Base-by-base conservation (phyloP, 352 stramenopile genomes). In the Aphanomyces cochlioides region DNA sequence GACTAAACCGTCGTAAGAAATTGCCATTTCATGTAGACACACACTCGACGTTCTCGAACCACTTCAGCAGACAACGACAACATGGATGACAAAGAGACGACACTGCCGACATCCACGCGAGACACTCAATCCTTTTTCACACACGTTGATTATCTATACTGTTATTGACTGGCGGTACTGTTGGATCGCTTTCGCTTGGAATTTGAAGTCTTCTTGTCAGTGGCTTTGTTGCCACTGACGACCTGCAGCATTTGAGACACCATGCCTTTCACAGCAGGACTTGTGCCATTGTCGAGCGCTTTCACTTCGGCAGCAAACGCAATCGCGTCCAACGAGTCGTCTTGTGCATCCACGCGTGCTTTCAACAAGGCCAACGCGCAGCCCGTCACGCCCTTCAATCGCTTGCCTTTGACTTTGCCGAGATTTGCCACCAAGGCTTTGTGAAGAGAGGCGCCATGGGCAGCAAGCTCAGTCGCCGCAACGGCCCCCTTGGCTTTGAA, bases 181-280 rank as follows among this genome's bases (percentile, higher is more conserved):
- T 48, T 68, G 12, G 72, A 64, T 48, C 77, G 82, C 74, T 88
- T 87, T 66, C 79, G 82, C 75, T 88, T 90, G 77, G 85, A 89
- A 65, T 79, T 74, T 45, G 67, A 47, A 12, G 8, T 50, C 48
- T 17, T 56, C 50, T 19, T 76, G 36, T 66, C 70, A 0, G 36
- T 68, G 15, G 47, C 54, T 54, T 64, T 67, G 41, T 17, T 13
- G 63, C 40, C 47, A 21, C 28, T 36, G n/a, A 67, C 15, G 64
- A 73, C 13, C 50, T 56, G 43, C 12, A 65, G 56, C 61, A 91
- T 75, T 69, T 91, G 82, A 75, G 84, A 86, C 8, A 85, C 76
- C 80, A 95, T 89, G 43, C 76, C 76, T 71, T 90, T 88, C 19
- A 93, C 70, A 15, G 92, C 85, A 0, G 84, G 84, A 58, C 83